A percentile compares a stretch with the other conserved stretches of the same genome.
phyloP scores from a whole-genome alignment of 768 basidiomycete genomes.

The Leucogyrophana mollusca region DNA sequence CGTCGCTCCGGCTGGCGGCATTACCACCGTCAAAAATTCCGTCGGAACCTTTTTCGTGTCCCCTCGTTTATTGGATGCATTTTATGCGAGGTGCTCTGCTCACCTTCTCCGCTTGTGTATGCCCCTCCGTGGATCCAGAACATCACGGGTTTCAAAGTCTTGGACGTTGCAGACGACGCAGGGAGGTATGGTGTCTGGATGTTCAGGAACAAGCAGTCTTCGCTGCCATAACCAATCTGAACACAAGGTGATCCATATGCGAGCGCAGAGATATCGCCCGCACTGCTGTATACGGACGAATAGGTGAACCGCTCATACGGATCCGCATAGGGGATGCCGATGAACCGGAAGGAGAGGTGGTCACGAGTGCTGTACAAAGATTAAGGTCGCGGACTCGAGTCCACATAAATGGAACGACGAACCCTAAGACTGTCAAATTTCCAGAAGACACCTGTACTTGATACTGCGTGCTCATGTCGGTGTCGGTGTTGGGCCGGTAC shows the following conservation, averaged over 20 bases:
- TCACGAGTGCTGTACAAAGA: conserved; percentile 40
- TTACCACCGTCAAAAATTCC: conserved; percentile 43
- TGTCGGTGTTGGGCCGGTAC: conserved; percentile 21
- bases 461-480: conserved; percentile 19
- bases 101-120: conserved; percentile 38
- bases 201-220: conserved; percentile 49
- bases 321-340: conserved; percentile 50
- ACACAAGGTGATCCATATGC: conserved; percentile 34
- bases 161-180: conserved; percentile 6
- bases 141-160: conserved; percentile 39
- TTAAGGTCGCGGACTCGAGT: neutral
- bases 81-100: too few species aligned
- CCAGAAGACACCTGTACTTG: conserved; percentile 22
- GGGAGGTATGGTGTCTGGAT: conserved; percentile 43
- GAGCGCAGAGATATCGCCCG: conserved; percentile 30
- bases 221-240: conserved; percentile 28
- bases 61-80: too few species aligned
- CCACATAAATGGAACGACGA: neutral
- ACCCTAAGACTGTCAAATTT: neutral
- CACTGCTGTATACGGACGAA: conserved; percentile 31
- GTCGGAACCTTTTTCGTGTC: conserved; percentile 20
- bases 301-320: conserved; percentile 41
- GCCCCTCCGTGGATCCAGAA: conserved; percentile 54
- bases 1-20: conserved; percentile 42
- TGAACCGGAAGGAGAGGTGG: conserved; percentile 48